Conservation (phyloP, 352 stramenopile genomes). For the Blastocystis sp. region DNA sequence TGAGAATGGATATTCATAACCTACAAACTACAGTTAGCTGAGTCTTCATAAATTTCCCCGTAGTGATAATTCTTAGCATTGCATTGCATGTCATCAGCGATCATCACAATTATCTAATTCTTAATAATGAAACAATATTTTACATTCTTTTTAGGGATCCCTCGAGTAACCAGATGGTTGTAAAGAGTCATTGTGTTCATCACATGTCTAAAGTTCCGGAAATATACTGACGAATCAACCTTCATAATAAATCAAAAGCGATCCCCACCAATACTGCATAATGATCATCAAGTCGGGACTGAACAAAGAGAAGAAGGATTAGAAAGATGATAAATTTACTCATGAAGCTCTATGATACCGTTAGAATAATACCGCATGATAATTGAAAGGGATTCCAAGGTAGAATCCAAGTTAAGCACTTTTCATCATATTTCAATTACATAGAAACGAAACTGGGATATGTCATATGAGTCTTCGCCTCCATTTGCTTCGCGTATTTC, state of each 20-base stretch:
- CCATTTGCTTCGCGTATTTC: conserved; percentile 2
- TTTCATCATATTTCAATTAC: no score
- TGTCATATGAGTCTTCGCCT: conserved; percentile 23
- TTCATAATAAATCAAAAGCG: neutral
- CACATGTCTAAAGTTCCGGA: conserved; percentile 42
- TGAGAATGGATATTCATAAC: neutral
- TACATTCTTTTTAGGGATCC: conserved; percentile 12
- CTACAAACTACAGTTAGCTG: neutral
- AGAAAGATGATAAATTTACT: neutral
- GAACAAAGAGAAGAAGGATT: neutral
- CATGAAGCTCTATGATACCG: neutral
- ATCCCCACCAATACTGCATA: conserved; percentile 9
- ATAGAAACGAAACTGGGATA: neutral
- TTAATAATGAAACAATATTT: neutral
- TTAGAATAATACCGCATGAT: neutral
- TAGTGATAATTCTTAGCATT: conserved; percentile 7
- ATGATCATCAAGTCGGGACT: neutral
- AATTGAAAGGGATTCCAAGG: neutral
- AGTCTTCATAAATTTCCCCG: neutral
- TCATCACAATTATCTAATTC: conserved; percentile 30
- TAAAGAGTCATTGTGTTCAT: neutral
- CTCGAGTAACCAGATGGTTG: neutral
- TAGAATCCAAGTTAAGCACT: no score
- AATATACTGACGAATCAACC: conserved; percentile 35
- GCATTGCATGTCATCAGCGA: conserved; percentile 12